Evolutionary conservation across 2,329 filamentous ascomycete genomes (phyloP), one percentile per base, ranked within the genome.

Genomic region (Fonsecaea nubica): DNA sequence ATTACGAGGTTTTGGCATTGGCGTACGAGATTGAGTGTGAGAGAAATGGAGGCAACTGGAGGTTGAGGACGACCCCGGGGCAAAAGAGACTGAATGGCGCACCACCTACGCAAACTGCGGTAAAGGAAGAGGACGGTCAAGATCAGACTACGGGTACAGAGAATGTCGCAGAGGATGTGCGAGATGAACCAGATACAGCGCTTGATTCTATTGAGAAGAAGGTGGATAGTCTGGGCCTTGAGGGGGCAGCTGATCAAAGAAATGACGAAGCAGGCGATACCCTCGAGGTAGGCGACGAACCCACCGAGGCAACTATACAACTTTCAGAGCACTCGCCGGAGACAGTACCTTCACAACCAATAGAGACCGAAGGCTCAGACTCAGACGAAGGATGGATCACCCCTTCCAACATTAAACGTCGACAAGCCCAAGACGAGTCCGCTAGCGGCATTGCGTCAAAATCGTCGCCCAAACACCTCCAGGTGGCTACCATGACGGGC

Each of bases 1-100:
- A 99, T 87, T 82, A 98, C 67, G 91, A 96, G 72, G 86, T 99
- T 48, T 82, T 98, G 75, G 95, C 94, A 8, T 82, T 99, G 63
- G 91, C 92, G 0, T 98, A 98, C 77, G 95, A 99, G 77, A 77
- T 98, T n/a, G 94, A 98, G 74, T 91, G 92, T 74, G 93, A 98
- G 81, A 84, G 89, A 65, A 96, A 96, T 76, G 88, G 89, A n/a
- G 93, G 93, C 1, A 89, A 96, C 76, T 96, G 92, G 90, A 86
- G 93, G 66, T 75, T 97, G 77, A 85, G 93, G 68, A 91, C 86
- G 65, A 85, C 86, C 2, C 94, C 94, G 0, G 90, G 89, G 0
- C 93, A 97, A 77, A 93, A 93, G 77, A 78, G 85, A 0, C 76
- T 93, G 63, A 94, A 94, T 76, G 91, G 91, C 2, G 85, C 84